Base-by-base conservation (phyloP, 2,329 filamentous ascomycete genomes). In the Colletotrichum lentis region DNA sequence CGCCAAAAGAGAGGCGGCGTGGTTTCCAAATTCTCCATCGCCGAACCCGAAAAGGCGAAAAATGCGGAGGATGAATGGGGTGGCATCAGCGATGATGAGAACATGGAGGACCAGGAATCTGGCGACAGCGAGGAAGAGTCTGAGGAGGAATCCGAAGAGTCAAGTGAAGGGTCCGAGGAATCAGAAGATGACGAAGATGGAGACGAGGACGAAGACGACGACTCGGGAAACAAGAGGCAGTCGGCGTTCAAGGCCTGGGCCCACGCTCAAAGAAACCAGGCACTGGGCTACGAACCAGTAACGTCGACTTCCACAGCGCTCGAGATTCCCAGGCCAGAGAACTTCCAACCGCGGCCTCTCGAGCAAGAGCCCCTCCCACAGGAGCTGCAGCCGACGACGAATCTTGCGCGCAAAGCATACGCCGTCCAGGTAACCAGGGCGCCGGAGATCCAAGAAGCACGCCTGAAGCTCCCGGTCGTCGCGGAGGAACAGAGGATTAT, bases 401-500 rank as follows among this genome's bases (percentile, higher is more conserved):
- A 87, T 72, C 80, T 81, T 3, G 83, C 84, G 44, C 85, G 94
- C 69, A 95, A 94, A 74, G 91, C 91, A 0, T 94, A 89, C 76
- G 91, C 89, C 69, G 90, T 97, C 1, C 78, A 86, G 1, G 89
- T 97, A 2, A 81, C 86, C 46, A 88, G 96, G 65, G 81, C 86
- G 0, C 81, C 89, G 5, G 90, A 91, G 20, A 91, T 98, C 24
- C 93, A 97, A 76, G 86, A 90, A 55, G 88, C 90, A 12, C 89
- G 96, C 14, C 78, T 96, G 54, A 88, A 91, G 64, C 84, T 99
- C 18, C 96, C 96, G 0, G 92, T 99, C 1, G 93, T 98, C 1
- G 92, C 92, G 1, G 94, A 98, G 77, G 96, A 99, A 78, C 96
- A 99, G 76, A 94, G 91, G 74, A 94, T 99, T 37, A 98, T 99